A percentile compares a stretch with the other conserved stretches of the same genome.
These are phyloP conservation scores for Zasmidium cellare DNA, from an alignment of 2,329 filamentous ascomycete genomes.

Conservation along the genomic window DNA sequence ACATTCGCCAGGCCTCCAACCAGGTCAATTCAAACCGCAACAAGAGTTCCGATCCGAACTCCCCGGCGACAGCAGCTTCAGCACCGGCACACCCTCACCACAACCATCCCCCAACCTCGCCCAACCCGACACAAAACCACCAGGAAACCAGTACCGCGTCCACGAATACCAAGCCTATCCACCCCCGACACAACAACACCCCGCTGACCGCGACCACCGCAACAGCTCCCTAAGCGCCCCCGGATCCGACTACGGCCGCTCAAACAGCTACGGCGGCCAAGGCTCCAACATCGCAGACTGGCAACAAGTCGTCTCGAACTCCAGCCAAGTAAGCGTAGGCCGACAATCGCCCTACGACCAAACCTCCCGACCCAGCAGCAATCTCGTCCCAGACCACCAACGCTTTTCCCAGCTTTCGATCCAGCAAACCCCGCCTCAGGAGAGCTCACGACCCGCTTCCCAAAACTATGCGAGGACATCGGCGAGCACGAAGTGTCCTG, in stretches of 20 bases:
- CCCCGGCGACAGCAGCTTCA: slow-evolving; percentile 26
- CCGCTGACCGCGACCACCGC: slow-evolving; percentile 12
- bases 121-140: slow-evolving; percentile 7
- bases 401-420: slow-evolving; percentile 22
- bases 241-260: slow-evolving; percentile 11
- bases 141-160: not conserved
- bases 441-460: not conserved
- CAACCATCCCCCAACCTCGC: slow-evolving; percentile 18
- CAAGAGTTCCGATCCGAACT: slow-evolving; percentile 30
- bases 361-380: slow-evolving; percentile 10
- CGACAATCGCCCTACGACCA: slow-evolving; percentile 9
- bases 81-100: slow-evolving; percentile 13
- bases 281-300: slow-evolving; percentile 18
- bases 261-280: slow-evolving; percentile 7
- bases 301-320: slow-evolving; percentile 16
- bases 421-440: not conserved
- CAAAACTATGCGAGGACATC: not conserved
- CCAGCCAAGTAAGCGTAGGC: slow-evolving; percentile 2
- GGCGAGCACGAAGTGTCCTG: slow-evolving; percentile 28
- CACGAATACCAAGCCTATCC: slow-evolving; percentile 20
- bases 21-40: slow-evolving; percentile 23
- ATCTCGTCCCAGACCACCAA: slow-evolving; percentile 24
- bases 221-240: slow-evolving; percentile 10
- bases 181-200: slow-evolving; percentile 14
- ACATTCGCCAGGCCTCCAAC: slow-evolving; percentile 20